phyloP scores from a whole-genome alignment of 345 rosid genomes.

The Brassica nigra region DNA sequence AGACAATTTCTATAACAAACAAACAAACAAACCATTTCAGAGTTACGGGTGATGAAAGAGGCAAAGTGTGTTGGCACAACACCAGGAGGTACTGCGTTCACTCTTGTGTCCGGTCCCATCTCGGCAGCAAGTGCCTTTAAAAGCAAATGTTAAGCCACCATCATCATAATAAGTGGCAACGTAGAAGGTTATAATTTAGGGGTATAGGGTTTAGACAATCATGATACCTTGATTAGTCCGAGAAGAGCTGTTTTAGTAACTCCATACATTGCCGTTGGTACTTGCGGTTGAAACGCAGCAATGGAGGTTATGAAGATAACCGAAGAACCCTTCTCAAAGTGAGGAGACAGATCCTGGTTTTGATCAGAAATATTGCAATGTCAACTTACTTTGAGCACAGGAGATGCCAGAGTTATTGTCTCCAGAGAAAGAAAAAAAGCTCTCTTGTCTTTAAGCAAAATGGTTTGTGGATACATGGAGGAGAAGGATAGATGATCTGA shows the following conservation, averaged over 20 bases:
- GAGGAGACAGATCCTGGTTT: conserved; percentile 71
- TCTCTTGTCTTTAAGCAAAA: background rate
- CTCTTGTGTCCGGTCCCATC: conserved; percentile 82
- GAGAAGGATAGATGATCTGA: conserved; percentile 71
- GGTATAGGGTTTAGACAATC: background rate
- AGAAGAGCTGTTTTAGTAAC: conserved; percentile 41
- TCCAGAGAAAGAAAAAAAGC: background rate
- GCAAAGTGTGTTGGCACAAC: conserved; percentile 86
- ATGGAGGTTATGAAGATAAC: conserved; percentile 77
- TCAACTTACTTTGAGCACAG: background rate
- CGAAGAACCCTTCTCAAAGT: conserved; percentile 76
- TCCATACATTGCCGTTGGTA: conserved; percentile 80
- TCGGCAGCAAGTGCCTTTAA: conserved; percentile 80
- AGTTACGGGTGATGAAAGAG: conserved; percentile 51
- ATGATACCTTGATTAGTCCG: background rate
- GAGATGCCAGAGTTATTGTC: background rate
- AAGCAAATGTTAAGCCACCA: background rate
- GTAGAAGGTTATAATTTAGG: no score
- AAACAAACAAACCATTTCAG: conserved; percentile 43
- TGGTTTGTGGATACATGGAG: conserved; percentile 48
- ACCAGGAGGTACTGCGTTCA: conserved; percentile 85
- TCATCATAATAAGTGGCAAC: background rate
- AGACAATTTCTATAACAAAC: background rate
- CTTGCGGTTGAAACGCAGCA: conserved; percentile 63
- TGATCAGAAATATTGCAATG: background rate